Evolutionary conservation across 2,329 filamentous ascomycete species (phyloP).

Genomic region (Fusarium sacchari): DNA sequence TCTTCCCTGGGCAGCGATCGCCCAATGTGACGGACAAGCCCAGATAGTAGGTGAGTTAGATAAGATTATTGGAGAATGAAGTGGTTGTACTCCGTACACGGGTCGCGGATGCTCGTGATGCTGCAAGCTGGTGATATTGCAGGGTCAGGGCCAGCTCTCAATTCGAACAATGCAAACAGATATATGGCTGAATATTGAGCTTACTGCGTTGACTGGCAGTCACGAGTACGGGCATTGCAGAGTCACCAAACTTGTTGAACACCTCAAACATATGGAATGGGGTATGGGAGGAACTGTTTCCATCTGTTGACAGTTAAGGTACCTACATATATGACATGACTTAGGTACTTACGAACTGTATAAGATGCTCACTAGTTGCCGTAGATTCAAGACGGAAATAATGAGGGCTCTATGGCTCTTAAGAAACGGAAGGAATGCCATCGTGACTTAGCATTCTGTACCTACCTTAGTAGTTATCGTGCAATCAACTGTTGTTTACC

Average conservation of each 20-base stretch:
- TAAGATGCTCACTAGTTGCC: neutral
- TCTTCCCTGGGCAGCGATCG: neutral
- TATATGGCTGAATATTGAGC: conserved; percentile 4
- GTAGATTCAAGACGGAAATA: neutral
- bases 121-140: conserved; percentile 12
- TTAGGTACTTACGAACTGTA: neutral
- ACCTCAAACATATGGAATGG: neutral
- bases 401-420: neutral
- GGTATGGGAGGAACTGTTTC: neutral
- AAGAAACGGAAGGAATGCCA: neutral
- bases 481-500: no score
- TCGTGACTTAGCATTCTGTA: neutral
- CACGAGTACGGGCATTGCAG: neutral
- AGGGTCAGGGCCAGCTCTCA: neutral
- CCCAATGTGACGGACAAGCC: neutral
- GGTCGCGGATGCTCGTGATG: conserved; percentile 14
- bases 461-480: no score
- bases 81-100: conserved; percentile 11
- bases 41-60: neutral
- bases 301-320: neutral
- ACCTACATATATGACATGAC: neutral
- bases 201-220: neutral
- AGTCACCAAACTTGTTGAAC: neutral
- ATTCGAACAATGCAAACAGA: conserved; percentile 10
- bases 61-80: neutral